Evolutionary conservation across 192 early-diverging fungal species (phyloP).

Genomic region (Entomortierella chlamydospora): DNA sequence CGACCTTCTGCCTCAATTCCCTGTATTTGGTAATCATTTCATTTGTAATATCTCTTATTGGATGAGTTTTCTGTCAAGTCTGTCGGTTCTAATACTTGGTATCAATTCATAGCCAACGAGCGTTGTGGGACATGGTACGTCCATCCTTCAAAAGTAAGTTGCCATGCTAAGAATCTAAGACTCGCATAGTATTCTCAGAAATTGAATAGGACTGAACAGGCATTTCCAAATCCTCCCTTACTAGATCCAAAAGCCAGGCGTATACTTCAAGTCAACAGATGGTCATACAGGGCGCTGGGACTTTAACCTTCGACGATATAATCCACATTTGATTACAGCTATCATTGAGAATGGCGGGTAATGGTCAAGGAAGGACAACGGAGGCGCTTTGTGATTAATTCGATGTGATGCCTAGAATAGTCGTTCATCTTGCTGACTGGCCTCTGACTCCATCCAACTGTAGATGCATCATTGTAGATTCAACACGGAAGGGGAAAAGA

Average conservation of each 20-base stretch:
- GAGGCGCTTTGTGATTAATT: too few species aligned
- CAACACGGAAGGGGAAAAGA: conserved; percentile 85
- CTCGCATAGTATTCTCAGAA: too few species aligned
- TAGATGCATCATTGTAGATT: conserved; percentile 89
- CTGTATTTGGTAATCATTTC: conserved; percentile 63
- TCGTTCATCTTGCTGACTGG: not conserved
- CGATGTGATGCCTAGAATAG: not conserved
- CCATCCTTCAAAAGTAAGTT: conserved; percentile 67
- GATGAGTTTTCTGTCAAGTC: not conserved
- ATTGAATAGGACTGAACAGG: too few species aligned
- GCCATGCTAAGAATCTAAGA: not conserved
- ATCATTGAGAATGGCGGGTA: conserved; percentile 70
- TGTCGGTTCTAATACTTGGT: not conserved
- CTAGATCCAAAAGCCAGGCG: conserved; percentile 62
- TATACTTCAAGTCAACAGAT: conserved; percentile 96
- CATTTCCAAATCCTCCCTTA: too few species aligned
- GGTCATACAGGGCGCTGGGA: conserved; percentile 89
- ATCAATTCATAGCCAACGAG: conserved; percentile 73
- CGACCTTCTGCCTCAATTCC: conserved; percentile 64
- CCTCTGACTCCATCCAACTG: not conserved
- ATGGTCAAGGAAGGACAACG: not conserved
- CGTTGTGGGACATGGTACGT: conserved; percentile 92
- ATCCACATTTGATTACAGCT: conserved; percentile 75
- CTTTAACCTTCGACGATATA: conserved; percentile 84
- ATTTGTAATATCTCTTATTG: not conserved